Conservation (phyloP, 306 rosid genomes). For the Citrullus colocynthis region DNA sequence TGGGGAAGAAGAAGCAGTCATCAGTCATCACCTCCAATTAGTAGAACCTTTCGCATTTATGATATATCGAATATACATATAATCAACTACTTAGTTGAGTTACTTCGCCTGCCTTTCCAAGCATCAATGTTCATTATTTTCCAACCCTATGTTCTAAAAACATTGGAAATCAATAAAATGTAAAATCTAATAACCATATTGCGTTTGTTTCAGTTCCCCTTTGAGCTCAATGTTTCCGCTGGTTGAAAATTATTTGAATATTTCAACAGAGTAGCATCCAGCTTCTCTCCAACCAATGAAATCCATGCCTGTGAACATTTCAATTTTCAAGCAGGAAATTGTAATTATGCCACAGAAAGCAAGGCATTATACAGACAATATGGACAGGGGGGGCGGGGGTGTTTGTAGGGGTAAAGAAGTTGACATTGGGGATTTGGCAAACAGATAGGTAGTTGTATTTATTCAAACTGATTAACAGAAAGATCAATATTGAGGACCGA, state of each 20-base stretch:
- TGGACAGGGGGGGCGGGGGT: background rate
- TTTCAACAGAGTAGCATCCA: constrained; percentile 58
- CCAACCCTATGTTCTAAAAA: background rate
- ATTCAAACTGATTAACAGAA: background rate
- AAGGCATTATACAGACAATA: background rate
- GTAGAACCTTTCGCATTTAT: constrained; percentile 1
- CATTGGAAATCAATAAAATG: background rate
- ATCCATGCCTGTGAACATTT: constrained; percentile 32
- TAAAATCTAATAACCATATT: background rate
- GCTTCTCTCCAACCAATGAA: constrained; percentile 46
- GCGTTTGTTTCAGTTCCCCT: constrained; percentile 4
- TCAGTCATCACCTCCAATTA: background rate
- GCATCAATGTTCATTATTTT: background rate
- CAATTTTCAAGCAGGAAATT: background rate
- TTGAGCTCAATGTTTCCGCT: constrained; percentile 27
- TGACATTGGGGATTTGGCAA: background rate
- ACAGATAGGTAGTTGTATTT: background rate
- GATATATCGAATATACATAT: background rate
- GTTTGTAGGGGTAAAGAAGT: background rate
- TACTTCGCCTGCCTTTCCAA: background rate
- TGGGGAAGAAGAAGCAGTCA: too few relatives aligned
- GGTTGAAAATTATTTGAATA: constrained; percentile 19
- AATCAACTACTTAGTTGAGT: background rate
- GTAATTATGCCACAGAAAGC: background rate
- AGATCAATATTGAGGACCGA: background rate